Base-by-base conservation (phyloP, 2,329 filamentous ascomycete genomes). In the Diaporthe humulicola region DNA sequence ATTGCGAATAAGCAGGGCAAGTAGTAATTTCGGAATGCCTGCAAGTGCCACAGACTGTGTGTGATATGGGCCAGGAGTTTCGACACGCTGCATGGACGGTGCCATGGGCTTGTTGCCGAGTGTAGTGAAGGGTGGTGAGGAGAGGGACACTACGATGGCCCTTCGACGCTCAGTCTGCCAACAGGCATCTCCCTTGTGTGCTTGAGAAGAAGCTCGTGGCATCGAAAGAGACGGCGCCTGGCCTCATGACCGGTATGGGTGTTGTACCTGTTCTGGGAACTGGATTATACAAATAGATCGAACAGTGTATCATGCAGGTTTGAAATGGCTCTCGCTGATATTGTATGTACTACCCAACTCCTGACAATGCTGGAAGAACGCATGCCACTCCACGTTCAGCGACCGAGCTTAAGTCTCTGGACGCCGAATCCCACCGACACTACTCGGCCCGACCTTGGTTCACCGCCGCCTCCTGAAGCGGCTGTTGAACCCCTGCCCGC, bases 401-500 rank as follows among this genome's bases (percentile, higher is more conserved):
- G 14, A 15, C 61, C 6, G 30, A 36, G 19, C 19, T 17, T 17
- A 14, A 10, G 64, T 42, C 28, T n/a, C 22, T n/a, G 25, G 17
- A 10, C 7, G 38, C 38, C 10, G 2, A 12, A 33, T 12, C 25
- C 19, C 25, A n/a, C 4, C 22, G 28, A 25, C 30, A 48, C 17
- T 12, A 28, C 4, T 7, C 56, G 10, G 10, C 7, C 19, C 8
- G 25, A 36, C 3, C 25, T 45, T 25, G 25, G 38, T 4, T 82
- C 78, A 85, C 50, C 84, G 77, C 79, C 87, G 86, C 76, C 91
- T 85, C 73, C 90, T 86, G 80, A 92, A 93, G 71, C 87, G 86
- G 81, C 90, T 91, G 74, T 88, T 88, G 79, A 87, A 85, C 2
- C 86, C 89, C 28, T 89, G 86, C 5, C 90, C 90, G 2, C 91